Base-by-base conservation (phyloP, 2,329 filamentous ascomycete genomes). In the Rugonectria rugulosa region DNA sequence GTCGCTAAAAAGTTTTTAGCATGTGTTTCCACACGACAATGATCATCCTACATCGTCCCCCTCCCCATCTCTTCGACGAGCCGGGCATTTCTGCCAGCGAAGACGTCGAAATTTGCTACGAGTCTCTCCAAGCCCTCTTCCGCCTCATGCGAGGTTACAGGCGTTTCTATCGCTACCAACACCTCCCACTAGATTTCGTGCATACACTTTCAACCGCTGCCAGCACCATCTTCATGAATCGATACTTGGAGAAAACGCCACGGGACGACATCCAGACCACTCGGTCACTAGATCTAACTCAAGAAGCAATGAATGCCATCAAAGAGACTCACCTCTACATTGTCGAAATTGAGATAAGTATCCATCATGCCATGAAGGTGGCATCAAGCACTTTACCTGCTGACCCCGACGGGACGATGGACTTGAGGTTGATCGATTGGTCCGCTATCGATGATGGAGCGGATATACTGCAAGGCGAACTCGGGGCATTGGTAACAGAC, bases 261-360 rank as follows among this genome's bases (percentile, higher is more conserved):
- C 76, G 73, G 73, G 72, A 73, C 27, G 77, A 80, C 55, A 63
- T 68, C 0, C 71, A 81, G 43, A 80, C 87, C 23, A 76, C 82
- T 0, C 73, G 72, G 23, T 77, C 80, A 15, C 71, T 88, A 20
- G 77, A 79, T 8, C 73, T 78, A 14, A 73, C 78, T n/a, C 67
- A 78, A 0, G 77, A 82, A 5, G 78, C 79, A 29, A 80, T 84
- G 58, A 73, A 80, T 27, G 73, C 76, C n/a, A 80, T 86, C 27
- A 73, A 84, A 24, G 73, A 78, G 34, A 79, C 77, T 7, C 81
- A 76, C 75, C 75, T 77, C 6, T 80, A 77, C 59, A 73, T 79
- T n/a, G n/a, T n/a, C n/a, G n/a, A n/a, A n/a, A n/a, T n/a, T n/a
- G n/a, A n/a, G n/a, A n/a, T n/a, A n/a, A n/a, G n/a, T n/a, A n/a